Evolutionary conservation across 306 rosid species (phyloP), one percentile per base, ranked within the genome.

Genomic region (Lagenaria siceraria): DNA sequence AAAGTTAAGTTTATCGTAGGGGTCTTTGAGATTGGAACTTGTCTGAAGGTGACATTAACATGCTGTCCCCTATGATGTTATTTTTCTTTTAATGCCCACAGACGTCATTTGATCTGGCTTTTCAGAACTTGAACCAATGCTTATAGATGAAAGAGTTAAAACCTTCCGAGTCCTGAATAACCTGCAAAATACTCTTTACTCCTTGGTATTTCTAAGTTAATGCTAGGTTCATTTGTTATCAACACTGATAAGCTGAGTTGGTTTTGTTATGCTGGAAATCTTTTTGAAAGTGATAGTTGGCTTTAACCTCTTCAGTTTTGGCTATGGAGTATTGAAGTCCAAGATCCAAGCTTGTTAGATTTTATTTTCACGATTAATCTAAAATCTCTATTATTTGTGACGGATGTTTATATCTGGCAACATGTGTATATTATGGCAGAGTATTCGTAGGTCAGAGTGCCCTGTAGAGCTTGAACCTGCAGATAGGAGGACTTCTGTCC

Each of bases 381-480:
- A 19, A 43, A 10, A n/a, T n/a, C 33, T 17, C 51, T 21, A 19
- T 31, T 36, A 38, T 40, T 66, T 10, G 17, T 66, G 25, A 10
- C 46, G 10, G 25, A 63, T 66, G 74, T 15, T 40, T 69, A 12
- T 33, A 69, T 33, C 42, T 64, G 49, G 42, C 79, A 42, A 42
- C 73, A 65, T 77, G 25, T 49, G 49, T 65, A 75, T 17, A 22
- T 82, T 24, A 60, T 75, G 82, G 77, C 89, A 95, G 99, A 95
- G 99, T 89, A 89, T 95, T 84, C 90, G 59, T 86, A 89, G 83
- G 43, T 88, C 96, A n/a, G 90, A 89, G 80, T 92, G 97, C 77
- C 99, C 99, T 22, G 82, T 49, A 81, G 99, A 95, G 81, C 99
- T 95, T 76, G 90, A 82, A 77, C 97, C 97, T 1, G 83, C 88